Evolutionary conservation across 139 green algal genomes (phyloP).

Genomic region (Chlorella vulgaris): DNA sequence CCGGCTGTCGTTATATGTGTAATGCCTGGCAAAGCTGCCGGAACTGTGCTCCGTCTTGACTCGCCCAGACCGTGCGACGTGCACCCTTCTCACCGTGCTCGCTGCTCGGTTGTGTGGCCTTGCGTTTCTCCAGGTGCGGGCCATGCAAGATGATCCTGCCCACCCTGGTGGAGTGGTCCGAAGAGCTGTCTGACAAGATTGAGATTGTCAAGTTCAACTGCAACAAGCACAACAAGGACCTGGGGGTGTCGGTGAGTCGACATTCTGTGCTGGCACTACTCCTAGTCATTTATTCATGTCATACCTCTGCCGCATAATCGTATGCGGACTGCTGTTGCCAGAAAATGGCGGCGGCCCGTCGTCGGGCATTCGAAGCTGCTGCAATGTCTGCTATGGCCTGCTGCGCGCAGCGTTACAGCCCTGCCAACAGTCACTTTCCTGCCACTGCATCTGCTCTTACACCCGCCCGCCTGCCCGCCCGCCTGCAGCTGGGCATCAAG

Average conservation of each 20-base stretch:
- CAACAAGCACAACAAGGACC: conserved; percentile 78
- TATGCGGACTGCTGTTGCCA: too few relatives aligned
- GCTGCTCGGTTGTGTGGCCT: neutral
- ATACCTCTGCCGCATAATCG: too few relatives aligned
- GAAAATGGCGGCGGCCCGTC: too few relatives aligned
- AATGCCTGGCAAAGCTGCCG: too few relatives aligned
- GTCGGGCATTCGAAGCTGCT: too few relatives aligned
- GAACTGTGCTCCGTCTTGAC: too few relatives aligned
- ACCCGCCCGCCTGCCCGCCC: too few relatives aligned
- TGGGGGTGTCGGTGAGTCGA: conserved; percentile 61
- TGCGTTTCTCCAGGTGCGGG: conserved; percentile 55
- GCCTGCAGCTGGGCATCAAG: conserved; percentile 37
- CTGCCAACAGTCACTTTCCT: too few relatives aligned
- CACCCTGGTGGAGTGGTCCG: conserved; percentile 63
- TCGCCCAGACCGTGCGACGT: too few relatives aligned
- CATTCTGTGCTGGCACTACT: neutral
- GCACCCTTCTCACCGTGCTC: neutral
- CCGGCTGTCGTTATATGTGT: neutral
- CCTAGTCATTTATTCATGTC: too few relatives aligned
- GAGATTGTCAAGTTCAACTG: conserved; percentile 82
- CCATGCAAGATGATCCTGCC: conserved; percentile 85
- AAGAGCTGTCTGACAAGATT: conserved; percentile 38
- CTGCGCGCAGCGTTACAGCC: neutral
- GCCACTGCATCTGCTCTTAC: too few relatives aligned
- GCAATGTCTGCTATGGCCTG: too few relatives aligned